These are phyloP conservation scores for Dactylellina drechsleri DNA, from an alignment of 2,329 filamentous ascomycete species.

Conservation along the genomic window DNA sequence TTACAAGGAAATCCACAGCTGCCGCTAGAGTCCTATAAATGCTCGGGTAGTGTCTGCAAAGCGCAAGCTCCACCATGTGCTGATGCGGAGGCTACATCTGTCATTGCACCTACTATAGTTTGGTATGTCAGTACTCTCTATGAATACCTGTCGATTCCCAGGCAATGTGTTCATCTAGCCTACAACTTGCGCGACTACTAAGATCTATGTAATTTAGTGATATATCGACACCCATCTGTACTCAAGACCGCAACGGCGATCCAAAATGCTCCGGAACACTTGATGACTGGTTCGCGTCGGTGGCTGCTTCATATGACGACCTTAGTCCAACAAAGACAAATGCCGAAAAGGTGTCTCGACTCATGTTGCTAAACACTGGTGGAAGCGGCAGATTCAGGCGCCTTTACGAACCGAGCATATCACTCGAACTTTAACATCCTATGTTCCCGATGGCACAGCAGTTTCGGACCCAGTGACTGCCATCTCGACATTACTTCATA, in stretches of 20 bases:
- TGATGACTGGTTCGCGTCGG: neutral
- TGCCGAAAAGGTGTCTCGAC: neutral
- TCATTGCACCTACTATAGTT: neutral
- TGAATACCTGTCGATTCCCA: too few species aligned
- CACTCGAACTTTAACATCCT: slow-evolving; percentile 13
- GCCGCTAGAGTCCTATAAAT: neutral
- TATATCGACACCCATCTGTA: neutral
- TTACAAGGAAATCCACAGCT: neutral
- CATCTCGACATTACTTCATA: neutral
- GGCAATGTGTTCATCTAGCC: too few species aligned
- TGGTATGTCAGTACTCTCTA: too few species aligned
- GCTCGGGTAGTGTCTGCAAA: neutral
- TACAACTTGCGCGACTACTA: too few species aligned
- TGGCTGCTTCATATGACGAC: neutral
- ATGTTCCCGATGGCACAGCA: neutral
- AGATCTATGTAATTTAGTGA: neutral
- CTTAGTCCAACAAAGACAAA: neutral
- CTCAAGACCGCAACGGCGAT: neutral
- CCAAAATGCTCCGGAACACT: neutral
- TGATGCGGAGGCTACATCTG: neutral
- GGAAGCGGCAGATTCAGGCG: neutral
- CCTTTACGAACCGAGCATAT: neutral
- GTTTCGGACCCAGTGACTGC: neutral
- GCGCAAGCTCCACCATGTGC: neutral
- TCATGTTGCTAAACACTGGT: neutral